phyloP scores from a whole-genome alignment of 176 grass and related monocot species.

The Poa annua region DNA sequence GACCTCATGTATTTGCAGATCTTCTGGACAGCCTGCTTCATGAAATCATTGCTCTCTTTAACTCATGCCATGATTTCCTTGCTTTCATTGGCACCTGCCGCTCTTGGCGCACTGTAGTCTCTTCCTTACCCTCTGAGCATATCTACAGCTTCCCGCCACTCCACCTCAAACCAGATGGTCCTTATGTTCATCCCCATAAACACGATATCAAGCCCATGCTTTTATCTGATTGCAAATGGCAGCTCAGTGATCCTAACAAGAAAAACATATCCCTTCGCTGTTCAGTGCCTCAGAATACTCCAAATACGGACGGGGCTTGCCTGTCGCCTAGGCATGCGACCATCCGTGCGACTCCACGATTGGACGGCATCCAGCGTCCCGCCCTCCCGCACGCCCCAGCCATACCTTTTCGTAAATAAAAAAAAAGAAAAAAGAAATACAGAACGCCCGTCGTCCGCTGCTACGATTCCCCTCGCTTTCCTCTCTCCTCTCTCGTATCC shows the following conservation, averaged over 20 bases:
- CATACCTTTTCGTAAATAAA: too few species aligned
- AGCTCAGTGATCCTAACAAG: neutral
- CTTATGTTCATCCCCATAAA: neutral
- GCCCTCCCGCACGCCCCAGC: too few species aligned
- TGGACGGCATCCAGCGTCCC: too few species aligned
- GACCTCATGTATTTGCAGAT: neutral
- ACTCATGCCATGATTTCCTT: conserved; percentile 13
- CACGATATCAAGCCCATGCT: neutral
- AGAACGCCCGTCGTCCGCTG: too few species aligned
- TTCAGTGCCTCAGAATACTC: neutral
- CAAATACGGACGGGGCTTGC: too few species aligned
- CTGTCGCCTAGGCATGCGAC: too few species aligned
- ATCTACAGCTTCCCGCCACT: conserved; percentile 14
- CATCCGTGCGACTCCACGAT: too few species aligned
- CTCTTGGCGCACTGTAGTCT: conserved; percentile 5
- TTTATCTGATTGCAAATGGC: neutral
- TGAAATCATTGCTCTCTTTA: neutral
- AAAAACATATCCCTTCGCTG: neutral
- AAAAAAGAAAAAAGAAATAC: too few species aligned
- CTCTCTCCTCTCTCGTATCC: too few species aligned
- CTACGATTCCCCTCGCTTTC: too few species aligned
- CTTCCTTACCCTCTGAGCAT: neutral
- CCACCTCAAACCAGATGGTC: neutral
- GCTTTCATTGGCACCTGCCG: conserved; percentile 7
- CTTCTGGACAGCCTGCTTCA: neutral